Evolutionary conservation across 768 basidiomycete genomes (phyloP), one percentile per base, ranked within the genome.

Genomic region (Boletus sp.): DNA sequence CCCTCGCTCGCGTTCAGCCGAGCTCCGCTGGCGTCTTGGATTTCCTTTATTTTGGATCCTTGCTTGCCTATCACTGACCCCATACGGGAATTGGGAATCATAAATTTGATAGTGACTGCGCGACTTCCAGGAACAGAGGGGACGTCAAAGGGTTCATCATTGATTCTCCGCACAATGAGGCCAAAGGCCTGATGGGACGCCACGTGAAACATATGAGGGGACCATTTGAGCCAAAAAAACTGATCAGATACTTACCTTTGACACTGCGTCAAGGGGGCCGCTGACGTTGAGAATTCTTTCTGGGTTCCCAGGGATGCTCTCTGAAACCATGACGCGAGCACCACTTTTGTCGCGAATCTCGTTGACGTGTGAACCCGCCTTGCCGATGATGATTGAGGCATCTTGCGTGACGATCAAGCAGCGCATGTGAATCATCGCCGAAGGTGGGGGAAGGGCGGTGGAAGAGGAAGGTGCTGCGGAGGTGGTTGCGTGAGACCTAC

Each of bases 11-110:
- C 97, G 68, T 98, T 98, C 64, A 99, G 77, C 59, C 94, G 79
- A 15, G 97, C 97, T 36, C 97, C 97, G 61, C 91, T 94, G 29
- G 97, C 97, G 67, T 99, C 97, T 71, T 99, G 97, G 62, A 99
- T 99, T 76, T 99, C 97, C 78, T 98, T 98, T 73, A 99, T 99
- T 75, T 99, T 99, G 37, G 89, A 88, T 33, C 97, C 97, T 60
- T 89, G 91, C 73, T 97, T 98, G 55, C 97, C 97, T 67, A 99
- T 99, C 58, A 98, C 94, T 17, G 94, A 97, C 41, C 96, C 96
- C 96, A 98, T 98, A 56, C 96, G 90, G 10, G 94, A 95, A 75
- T 98, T 98, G 61, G 96, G 96, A 55, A 98, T 97, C 90, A 98
- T 98, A 71, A 94, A 98, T 73, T 98, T 98, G 81, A 99, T 98